Evolutionary conservation across 2,329 filamentous ascomycete genomes (phyloP), one percentile per base, ranked within the genome.

Genomic region (Fusarium gaditjirri): DNA sequence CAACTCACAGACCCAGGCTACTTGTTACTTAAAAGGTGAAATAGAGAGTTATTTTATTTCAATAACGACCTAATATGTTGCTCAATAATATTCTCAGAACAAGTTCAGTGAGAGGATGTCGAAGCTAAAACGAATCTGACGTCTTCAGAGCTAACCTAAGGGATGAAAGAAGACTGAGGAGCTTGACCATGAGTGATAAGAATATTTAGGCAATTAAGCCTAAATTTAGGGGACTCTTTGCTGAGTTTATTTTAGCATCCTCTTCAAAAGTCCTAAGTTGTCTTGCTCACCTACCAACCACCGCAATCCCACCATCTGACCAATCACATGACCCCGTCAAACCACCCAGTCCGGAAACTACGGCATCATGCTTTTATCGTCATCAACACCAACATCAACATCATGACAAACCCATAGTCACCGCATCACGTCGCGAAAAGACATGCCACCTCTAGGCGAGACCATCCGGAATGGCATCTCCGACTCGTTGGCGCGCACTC

Each of bases 401-500:
- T 13, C 27, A 71, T 73, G 70, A 68, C 19, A 47, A 44, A 3
- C 25, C 2, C 4, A n/a, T 42, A 43, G 31, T 25, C 23, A 9
- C 12, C 13, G 10, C 31, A 23, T 31, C 39, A 52, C 53, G 59
- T 29, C 19, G 17, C 33, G 9, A 25, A 50, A 49, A 53, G 53
- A 31, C 23, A 68, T 71, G 61, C 27, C 60, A 19, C 64, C 44
- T 52, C 13, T 76, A 35, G 47, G 60, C 38, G 71, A 69, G 19
- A 44, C 62, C 21, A 41, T 70, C 14, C 68, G 35, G 49, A 59
- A 69, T 50, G 64, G 60, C 60, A 66, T 84, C 59, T 81, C 76
- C 50, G 76, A 84, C 31, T 68, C 80, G 9, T 80, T 81, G 44
- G 79, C 87, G 42, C 88, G 88, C 81, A 79, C 81, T 58, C 96